phyloP scores from a whole-genome alignment of 2,329 filamentous ascomycete species.

The Cladosporium oxysporum region DNA sequence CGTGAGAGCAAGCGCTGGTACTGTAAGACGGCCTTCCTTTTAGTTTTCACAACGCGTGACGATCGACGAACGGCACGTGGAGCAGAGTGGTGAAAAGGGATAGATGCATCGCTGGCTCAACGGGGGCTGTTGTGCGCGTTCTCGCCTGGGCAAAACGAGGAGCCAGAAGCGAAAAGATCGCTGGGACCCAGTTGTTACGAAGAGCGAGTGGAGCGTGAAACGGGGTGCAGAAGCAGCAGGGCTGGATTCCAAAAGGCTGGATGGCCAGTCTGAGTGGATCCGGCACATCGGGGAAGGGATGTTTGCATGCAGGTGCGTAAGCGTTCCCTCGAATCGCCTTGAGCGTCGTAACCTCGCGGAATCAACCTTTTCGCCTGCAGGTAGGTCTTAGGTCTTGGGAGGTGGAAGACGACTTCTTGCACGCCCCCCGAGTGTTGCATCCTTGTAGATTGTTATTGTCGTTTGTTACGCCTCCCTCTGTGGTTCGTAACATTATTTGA shows the following conservation, averaged over 20 bases:
- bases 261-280: constrained; percentile 3
- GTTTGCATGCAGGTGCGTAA: constrained; percentile 9
- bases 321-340: not conserved
- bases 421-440: constrained; percentile 2
- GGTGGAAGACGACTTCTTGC: not conserved
- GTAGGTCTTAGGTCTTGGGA: not conserved
- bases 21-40: not conserved
- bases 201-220: not conserved
- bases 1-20: not conserved
- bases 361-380: constrained; percentile 2
- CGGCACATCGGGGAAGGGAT: not conserved
- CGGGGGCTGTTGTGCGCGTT: not conserved
- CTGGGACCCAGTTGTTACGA: constrained; percentile 4
- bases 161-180: not conserved
- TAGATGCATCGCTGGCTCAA: not conserved
- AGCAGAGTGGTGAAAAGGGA: constrained; percentile 2
- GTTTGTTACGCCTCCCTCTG: not conserved
- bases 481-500: not conserved
- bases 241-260: constrained; percentile 12
- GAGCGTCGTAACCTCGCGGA: constrained; percentile 16
- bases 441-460: not conserved
- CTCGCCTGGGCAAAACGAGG: not conserved
- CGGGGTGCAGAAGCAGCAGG: not conserved
- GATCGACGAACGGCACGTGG: constrained; percentile 5
- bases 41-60: not conserved